Base-by-base conservation (phyloP, 2,329 filamentous ascomycete genomes). In the Chrysosporium keratinophilum region DNA sequence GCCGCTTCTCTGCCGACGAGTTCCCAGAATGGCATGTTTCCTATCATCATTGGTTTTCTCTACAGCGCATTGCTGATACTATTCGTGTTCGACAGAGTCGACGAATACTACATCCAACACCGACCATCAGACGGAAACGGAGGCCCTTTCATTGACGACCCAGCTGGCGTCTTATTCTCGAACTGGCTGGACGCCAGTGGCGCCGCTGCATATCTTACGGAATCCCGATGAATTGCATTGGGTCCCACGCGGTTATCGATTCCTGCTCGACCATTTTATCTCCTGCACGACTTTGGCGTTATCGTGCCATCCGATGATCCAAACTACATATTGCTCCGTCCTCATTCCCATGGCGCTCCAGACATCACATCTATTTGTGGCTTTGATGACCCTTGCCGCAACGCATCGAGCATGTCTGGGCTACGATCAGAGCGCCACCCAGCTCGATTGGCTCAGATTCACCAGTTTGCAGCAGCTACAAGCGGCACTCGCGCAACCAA, bases 381-480 rank as follows among this genome's bases (percentile, higher is more conserved):
- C 59, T 14, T 39, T 61, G 5, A 51, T 62, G 12, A 58, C 50
- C 33, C 54, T 62, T 5, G 60, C 61, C 19, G 59, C 60, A 23
- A 59, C 59, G 1, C 59, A 62, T 46, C 57, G 61, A n/a, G 48
- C 55, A 19, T 58, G 57, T 31, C 53, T 60, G 2, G 28, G 69
- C 67, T 19, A 76, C 78, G 55, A 69, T 70, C 43, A 80, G 47
- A 56, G 42, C 49, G 17, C 34, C 15, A 31, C 52, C 10, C 47
- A 60, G 37, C 45, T 60, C 31, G 54, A 55, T 28, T 48, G 35
- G 19, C 40, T 60, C 3, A 54, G 51, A 23, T 7, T 50, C 14
- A 37, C 54, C 6, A 58, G 56, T 20, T 19, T 60, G 12, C 54
- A 40, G 11, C 53, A 57, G 34, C 19, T 60, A 39, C 55, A 55